Conservation (phyloP, 345 rosid species). For the Eucalyptus tenuipes region DNA sequence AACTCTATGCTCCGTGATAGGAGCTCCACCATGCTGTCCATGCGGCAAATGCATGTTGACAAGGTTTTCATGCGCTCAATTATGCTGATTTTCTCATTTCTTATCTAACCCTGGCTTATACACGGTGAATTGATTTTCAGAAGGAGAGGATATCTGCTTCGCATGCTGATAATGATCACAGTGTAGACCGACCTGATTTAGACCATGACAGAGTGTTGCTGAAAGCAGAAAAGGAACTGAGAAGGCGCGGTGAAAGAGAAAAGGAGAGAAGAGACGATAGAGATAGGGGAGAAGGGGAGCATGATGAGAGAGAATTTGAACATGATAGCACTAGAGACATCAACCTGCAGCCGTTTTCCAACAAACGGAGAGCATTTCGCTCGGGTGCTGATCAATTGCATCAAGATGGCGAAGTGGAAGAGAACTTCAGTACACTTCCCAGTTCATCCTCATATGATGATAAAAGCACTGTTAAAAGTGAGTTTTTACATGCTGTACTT, state of each 20-base stretch:
- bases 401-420: slow-evolving; percentile 54
- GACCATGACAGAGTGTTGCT: slow-evolving; percentile 44
- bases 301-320: slow-evolving; percentile 46
- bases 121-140: slow-evolving; percentile 27
- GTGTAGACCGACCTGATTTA: slow-evolving; percentile 41
- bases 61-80: slow-evolving; percentile 31
- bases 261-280: slow-evolving; percentile 64
- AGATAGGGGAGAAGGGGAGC: slow-evolving; percentile 47
- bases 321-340: slow-evolving; percentile 49
- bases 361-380: slow-evolving; percentile 28
- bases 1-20: slow-evolving; percentile 47
- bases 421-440: slow-evolving; percentile 33
- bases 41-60: slow-evolving; percentile 40
- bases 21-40: slow-evolving; percentile 45
- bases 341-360: slow-evolving; percentile 39
- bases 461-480: slow-evolving; percentile 53
- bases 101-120: slow-evolving; percentile 2
- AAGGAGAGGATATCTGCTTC: slow-evolving; percentile 47
- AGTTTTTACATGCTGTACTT: slow-evolving; percentile 1
- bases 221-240: slow-evolving; percentile 57
- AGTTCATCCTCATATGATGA: slow-evolving; percentile 54
- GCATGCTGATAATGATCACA: slow-evolving; percentile 41
- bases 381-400: slow-evolving; percentile 29
- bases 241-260: slow-evolving; percentile 58
- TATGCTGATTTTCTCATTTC: background rate